A percentile compares a stretch with the other conserved stretches of the same genome.
phyloP scores from a whole-genome alignment of 331 rosid genomes.

The Pyracantha coccinea region DNA sequence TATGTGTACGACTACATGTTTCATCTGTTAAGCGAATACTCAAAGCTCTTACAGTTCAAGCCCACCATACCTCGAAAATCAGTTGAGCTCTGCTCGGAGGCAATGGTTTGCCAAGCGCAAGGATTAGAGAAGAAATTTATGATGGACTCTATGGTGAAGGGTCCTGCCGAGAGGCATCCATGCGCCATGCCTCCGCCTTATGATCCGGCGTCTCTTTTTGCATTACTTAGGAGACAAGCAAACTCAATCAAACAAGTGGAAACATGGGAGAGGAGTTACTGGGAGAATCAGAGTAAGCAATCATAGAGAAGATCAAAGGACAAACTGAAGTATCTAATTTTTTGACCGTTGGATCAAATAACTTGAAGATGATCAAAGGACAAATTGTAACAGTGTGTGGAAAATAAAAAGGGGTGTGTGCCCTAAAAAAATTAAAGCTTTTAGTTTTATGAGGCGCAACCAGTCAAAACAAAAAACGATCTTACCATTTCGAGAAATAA shows the following conservation, averaged over 20 bases:
- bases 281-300: conserved; percentile 23
- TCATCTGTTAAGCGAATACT: conserved; percentile 58
- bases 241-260: conserved; percentile 39
- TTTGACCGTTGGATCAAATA: accelerated
- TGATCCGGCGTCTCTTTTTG: conserved; percentile 45
- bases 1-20: conserved; percentile 86
- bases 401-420: too few species aligned
- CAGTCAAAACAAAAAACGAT: not conserved
- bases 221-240: conserved; percentile 30
- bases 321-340: too few species aligned
- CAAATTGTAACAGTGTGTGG: too few species aligned
- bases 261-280: conserved; percentile 34
- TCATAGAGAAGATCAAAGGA: not conserved
- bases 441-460: not conserved
- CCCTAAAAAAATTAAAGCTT: not conserved
- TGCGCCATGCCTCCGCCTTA: conserved; percentile 62
- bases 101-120: conserved; percentile 61
- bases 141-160: conserved; percentile 59
- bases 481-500: not conserved
- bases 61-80: conserved; percentile 47
- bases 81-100: conserved; percentile 50
- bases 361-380: too few species aligned
- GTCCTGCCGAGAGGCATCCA: conserved; percentile 35
- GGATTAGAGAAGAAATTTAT: conserved; percentile 39
- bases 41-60: conserved; percentile 58